Evolutionary conservation across 2,329 filamentous ascomycete species (phyloP).

Genomic region (Pseudocercospora crystallina): DNA sequence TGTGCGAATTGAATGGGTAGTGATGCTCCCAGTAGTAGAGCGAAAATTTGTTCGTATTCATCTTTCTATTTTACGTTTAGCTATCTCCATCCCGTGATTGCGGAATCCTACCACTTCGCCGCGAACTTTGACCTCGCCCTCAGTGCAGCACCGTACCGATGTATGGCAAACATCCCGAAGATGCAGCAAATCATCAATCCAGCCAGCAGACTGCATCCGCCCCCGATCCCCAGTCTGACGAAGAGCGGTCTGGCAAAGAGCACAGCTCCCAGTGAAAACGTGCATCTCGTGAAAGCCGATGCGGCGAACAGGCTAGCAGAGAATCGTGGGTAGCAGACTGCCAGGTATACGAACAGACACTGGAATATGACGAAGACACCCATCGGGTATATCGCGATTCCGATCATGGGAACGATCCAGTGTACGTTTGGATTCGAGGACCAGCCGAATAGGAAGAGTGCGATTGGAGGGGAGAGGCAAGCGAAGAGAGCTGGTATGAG

Average conservation of each 20-base stretch:
- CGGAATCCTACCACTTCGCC: no score
- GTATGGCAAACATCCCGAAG: slow-evolving; percentile 1
- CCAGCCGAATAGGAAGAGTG: slow-evolving; percentile 38
- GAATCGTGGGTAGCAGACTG: slow-evolving; percentile 40
- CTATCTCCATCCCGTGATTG: no score
- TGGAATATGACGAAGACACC: slow-evolving; percentile 45
- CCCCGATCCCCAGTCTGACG: slow-evolving; percentile 6
- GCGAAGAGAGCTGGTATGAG: slow-evolving; percentile 34
- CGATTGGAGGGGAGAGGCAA: slow-evolving; percentile 30
- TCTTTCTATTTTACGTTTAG: no score
- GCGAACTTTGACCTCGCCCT: no score
- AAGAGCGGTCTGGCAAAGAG: slow-evolving; percentile 11
- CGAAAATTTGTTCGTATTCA: no score
- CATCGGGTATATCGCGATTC: slow-evolving; percentile 41
- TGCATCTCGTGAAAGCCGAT: slow-evolving; percentile 51
- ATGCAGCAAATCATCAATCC: slow-evolving; percentile 7
- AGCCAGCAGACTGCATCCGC: slow-evolving; percentile 12
- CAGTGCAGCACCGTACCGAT: no score
- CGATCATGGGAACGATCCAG: slow-evolving; percentile 42
- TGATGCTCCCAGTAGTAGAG: no score
- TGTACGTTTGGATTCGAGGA: slow-evolving; percentile 31
- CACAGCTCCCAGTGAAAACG: slow-evolving; percentile 2
- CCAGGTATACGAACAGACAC: slow-evolving; percentile 42
- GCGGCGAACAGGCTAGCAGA: slow-evolving; percentile 61
- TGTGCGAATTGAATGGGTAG: no score